These are phyloP conservation scores for Albugo candida DNA, from an alignment of 352 stramenopile species.

Conservation along the genomic window DNA sequence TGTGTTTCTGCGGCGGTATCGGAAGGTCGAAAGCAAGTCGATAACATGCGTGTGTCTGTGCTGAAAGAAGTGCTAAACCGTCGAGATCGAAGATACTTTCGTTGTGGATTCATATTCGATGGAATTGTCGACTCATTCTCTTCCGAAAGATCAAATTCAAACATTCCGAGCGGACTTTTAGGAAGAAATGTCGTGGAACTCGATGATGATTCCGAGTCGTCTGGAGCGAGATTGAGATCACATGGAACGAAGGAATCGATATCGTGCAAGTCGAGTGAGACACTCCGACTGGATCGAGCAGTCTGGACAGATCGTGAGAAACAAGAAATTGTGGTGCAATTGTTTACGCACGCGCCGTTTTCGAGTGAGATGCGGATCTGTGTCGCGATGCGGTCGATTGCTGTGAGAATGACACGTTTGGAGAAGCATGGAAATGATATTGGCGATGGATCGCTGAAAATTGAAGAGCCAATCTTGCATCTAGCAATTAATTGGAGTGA, in stretches of 20 bases:
- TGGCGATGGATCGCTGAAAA: slow-evolving; percentile 78
- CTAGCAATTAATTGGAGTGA: slow-evolving; percentile 12
- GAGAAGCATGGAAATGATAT: slow-evolving; percentile 58
- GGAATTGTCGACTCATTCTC: too few species aligned
- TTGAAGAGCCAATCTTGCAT: slow-evolving; percentile 83
- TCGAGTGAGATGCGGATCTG: too few species aligned
- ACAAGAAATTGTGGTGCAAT: not conserved
- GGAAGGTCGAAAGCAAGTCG: too few species aligned
- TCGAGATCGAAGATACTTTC: too few species aligned
- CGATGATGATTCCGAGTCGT: slow-evolving; percentile 31
- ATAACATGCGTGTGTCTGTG: too few species aligned
- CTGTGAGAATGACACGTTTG: not conserved
- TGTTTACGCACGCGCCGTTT: slow-evolving; percentile 24
- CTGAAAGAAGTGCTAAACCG: too few species aligned
- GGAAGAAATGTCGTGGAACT: slow-evolving; percentile 36
- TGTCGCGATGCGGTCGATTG: too few species aligned
- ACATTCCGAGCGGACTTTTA: slow-evolving; percentile 43
- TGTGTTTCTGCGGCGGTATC: too few species aligned
- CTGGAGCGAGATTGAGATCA: slow-evolving; percentile 25
- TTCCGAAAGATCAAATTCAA: slow-evolving; percentile 57
- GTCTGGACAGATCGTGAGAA: not conserved
- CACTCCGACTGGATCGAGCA: slow-evolving; percentile 24
- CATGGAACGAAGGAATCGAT: slow-evolving; percentile 18
- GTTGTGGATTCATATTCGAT: too few species aligned
- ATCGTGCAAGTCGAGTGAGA: slow-evolving; percentile 61